Base-by-base conservation (phyloP, 805 yeast species). In the Kregervanrija pseudodelftensis region DNA sequence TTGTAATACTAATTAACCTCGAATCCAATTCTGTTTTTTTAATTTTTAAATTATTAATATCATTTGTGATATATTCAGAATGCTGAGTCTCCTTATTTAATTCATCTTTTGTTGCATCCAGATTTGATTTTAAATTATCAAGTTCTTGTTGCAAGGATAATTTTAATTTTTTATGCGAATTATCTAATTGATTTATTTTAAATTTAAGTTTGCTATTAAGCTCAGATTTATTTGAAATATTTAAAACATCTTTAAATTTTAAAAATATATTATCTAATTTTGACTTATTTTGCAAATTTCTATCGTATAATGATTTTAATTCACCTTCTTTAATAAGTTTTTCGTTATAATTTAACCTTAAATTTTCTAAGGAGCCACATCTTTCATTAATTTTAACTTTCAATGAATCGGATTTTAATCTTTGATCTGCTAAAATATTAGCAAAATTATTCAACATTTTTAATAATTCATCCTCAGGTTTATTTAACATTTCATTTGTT, bases 251-350 rank as follows among this genome's bases (percentile, higher is more conserved):
- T 5, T 43, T 22, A 16, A 41, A 45, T 36, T 49, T 32, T 11
- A 38, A 37, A 13, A 55, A 42, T 8, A 54, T 16, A 8, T 44
- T 37, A 33, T 35, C 46, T 42, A 47, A 47, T 42, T 30, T 49
- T 40, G 43, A 30, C 36, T 45, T 44, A 52, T 59, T 54, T 8
- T 38, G 39, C 16, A 52, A 50, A 50, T 58, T 58, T 32, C 47
- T 54, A 11, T 55, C 60, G 36, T 54, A 46, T 10, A 54, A 47
- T 2, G 64, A 74, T 42, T 68, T 66, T 38, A 81, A 61, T 40
- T 76, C 72, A 5, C 91, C 95, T 49, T 77, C 79, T 41, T 65
- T 54, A 31, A 77, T 64, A 1, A 75, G 71, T 8, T 69, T 57
- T 1, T 55, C 47, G 46, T 68, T 70, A 33, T 66, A 66, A 1